Base-by-base conservation (phyloP, 73 alveolate genomes). In the Tetrahymena borealis region DNA sequence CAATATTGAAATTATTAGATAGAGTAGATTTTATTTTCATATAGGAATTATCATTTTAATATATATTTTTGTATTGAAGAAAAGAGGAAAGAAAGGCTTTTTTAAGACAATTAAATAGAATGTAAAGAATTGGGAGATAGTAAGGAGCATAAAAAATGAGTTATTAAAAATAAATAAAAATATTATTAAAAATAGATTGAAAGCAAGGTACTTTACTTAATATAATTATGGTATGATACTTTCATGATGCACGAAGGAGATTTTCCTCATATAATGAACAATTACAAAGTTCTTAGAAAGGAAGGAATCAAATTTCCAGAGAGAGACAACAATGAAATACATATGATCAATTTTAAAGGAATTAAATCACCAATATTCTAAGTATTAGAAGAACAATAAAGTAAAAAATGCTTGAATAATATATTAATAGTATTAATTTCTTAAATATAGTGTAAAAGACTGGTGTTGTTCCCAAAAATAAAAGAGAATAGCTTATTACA, bases 171-270 rank as follows among this genome's bases (percentile, higher is more conserved):
- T 20, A 9, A 15, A 60, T 1, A 2, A 60, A 6, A 20, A 13
- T 0, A 24, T 18, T 60, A 6, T 20, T 35, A 98, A 90, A 91
- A 93, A 32, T 91, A 96, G 93, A 91, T 94, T 13, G 98, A 96
- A 91, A 96, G 94, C 33, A 77, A 96, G 40, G 95, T 94, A 5
- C 94, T 96, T 2, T 94, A 91, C 38, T 78, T 96, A 40, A 85
- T 96, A 8, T 94, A 96, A 93, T 96, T 96, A n/a, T 96, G 98
- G 98, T 97, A 97, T 12, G 98, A 96, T 91, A 94, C 98, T 24
- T 96, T 96, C 78, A 96, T 96, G 98, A 96, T 96, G 98, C 96
- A 96, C 28, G 98, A 96, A 85, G 98, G 93, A 41, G 90, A 93
- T 3, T 96, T 60, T 90, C 97, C 97, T 10, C 96, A 96, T 8